Evolutionary conservation across 805 yeast genomes (phyloP).

Genomic region (Dipodascopsis tothii): DNA sequence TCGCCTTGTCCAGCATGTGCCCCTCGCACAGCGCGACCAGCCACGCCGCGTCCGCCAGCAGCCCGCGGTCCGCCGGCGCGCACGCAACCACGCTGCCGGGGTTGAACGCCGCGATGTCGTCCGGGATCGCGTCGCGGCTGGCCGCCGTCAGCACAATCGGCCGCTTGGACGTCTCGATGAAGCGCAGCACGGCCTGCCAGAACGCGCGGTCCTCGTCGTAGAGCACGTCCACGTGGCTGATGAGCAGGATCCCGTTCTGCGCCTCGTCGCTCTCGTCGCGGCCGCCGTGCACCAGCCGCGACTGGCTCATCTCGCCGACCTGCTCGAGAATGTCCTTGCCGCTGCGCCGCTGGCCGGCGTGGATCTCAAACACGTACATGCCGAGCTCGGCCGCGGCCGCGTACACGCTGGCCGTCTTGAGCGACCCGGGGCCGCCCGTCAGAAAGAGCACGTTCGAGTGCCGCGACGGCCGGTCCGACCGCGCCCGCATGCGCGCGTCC

Average conservation of each 20-base stretch:
- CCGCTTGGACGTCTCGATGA: conserved; percentile 53
- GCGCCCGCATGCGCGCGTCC: conserved; percentile 36
- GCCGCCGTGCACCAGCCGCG: conserved; percentile 59
- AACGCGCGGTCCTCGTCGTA: conserved; percentile 72
- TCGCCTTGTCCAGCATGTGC: conserved; percentile 24
- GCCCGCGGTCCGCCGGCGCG: conserved; percentile 14
- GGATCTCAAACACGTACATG: conserved; percentile 76
- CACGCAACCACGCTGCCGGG: conserved; percentile 38
- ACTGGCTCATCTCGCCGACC: conserved; percentile 73
- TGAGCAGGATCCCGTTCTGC: conserved; percentile 60
- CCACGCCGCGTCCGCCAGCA: conserved; percentile 28
- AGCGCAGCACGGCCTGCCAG: conserved; percentile 64
- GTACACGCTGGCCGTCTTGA: conserved; percentile 69
- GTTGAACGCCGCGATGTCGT: conserved; percentile 37
- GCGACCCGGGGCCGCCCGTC: conserved; percentile 65
- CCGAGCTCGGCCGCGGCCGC: conserved; percentile 54
- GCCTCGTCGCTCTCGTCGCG: conserved; percentile 23
- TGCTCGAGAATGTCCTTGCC: conserved; percentile 58
- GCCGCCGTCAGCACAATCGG: conserved; percentile 66
- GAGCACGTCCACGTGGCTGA: conserved; percentile 80
- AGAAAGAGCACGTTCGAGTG: conserved; percentile 43
- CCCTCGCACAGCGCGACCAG: conserved; percentile 34
- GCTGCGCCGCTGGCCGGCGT: conserved; percentile 64
- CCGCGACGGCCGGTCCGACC: conserved; percentile 8
- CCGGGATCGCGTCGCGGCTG: conserved; percentile 44